Evolutionary conservation across 1,284 basidiomycete genomes (phyloP).

Genomic region (Sparassis latifolia): DNA sequence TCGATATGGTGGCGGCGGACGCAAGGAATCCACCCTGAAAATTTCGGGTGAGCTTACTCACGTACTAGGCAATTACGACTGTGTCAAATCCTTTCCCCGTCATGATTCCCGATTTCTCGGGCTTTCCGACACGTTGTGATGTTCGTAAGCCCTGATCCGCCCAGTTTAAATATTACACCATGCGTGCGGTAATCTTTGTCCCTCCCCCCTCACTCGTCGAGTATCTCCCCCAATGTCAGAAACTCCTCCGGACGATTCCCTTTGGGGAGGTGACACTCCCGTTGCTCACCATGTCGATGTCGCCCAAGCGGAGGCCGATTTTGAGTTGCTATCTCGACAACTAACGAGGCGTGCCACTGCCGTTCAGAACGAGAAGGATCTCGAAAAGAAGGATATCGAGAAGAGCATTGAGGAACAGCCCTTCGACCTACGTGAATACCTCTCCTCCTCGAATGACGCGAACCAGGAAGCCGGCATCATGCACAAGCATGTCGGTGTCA

Average conservation of each 20-base stretch:
- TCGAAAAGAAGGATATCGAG: conserved; percentile 36
- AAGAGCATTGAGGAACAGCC: conserved; percentile 24
- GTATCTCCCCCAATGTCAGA: conserved; percentile 17
- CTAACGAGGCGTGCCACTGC: conserved; percentile 23
- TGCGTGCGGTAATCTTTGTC: not conserved
- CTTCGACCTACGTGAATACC: conserved; percentile 74
- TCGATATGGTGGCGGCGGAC: no score
- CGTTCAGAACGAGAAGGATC: conserved; percentile 12
- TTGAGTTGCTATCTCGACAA: conserved; percentile 43
- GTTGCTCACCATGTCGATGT: conserved; percentile 40
- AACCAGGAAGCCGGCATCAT: conserved; percentile 69
- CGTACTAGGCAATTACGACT: no score
- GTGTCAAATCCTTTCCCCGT: no score
- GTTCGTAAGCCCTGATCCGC: not conserved
- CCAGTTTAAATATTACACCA: not conserved
- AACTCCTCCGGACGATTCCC: conserved; percentile 25
- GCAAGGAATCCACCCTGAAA: no score
- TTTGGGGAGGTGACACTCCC: conserved; percentile 14
- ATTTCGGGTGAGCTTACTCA: no score
- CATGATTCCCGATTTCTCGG: no score
- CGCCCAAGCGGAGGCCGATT: conserved; percentile 41
- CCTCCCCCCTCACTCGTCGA: not conserved
- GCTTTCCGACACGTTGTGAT: no score
- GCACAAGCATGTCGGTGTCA: conserved; percentile 80
- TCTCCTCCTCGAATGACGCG: conserved; percentile 62